Base-by-base conservation (phyloP, 257 asterid species). In the Knoxia roxburghii region DNA sequence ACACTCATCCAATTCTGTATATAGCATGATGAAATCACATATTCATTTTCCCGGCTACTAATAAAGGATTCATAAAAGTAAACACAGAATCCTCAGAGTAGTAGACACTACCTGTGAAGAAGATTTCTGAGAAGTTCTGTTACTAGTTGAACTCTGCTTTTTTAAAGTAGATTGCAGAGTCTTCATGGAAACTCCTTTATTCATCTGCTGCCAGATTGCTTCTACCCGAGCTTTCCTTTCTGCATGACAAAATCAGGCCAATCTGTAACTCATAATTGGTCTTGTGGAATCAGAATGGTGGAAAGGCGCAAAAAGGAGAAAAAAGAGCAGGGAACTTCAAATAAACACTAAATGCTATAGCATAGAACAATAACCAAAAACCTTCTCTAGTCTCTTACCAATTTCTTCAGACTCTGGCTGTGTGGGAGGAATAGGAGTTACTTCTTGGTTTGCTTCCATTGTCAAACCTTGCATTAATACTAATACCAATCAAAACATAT, bases 141-240 rank as follows among this genome's bases (percentile, higher is more conserved):
- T 81, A 64, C 69, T 71, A 29, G 48, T 60, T 30, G 84, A 56
- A 59, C 75, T 73, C 68, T 72, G 83, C 70, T 68, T 88, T 74
- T 69, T 67, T 55, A 80, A 48, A 51, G 87, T 81, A 70, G 92
- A 72, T 48, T 78, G 88, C 33, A 90, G 86, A 71, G 88, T 70
- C 74, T 81, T 86, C 23, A 75, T 61, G 43, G 99, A 78, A 51
- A 85, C 83, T 64, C 97, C 99, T 77, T 93, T 90, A 65, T 81
- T 93, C 97, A 93, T 93, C 83, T 90, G 85, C 80, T 81, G 84
- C 99, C 99, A 93, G 33, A 90, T 75, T 73, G 89, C 96, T 75
- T 88, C 96, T 33, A 90, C 80, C 45, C 95, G 91, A 70, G 88
- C 95, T 75, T 87, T 85, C 73, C 90, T 85, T 74, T 88, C 99